Conservation (phyloP, 2,329 filamentous ascomycete genomes). For the Nemania serpens region DNA sequence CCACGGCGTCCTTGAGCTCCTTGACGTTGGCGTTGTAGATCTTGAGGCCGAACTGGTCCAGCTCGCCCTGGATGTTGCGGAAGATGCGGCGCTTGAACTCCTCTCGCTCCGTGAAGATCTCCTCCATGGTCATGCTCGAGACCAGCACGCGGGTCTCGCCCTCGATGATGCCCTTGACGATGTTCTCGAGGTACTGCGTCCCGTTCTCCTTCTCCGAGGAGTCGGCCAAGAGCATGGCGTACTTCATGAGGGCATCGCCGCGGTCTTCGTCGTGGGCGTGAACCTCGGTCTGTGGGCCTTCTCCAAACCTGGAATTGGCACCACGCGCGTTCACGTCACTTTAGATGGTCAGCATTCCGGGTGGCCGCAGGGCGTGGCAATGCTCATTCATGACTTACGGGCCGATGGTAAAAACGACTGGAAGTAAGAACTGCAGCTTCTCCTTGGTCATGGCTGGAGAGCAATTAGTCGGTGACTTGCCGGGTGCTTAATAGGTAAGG, state of each 20-base stretch:
- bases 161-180: slow-evolving; percentile 89
- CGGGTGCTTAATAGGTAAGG: background rate
- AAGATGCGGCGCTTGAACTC: slow-evolving; percentile 78
- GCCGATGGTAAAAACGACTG: slow-evolving; percentile 85
- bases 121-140: slow-evolving; percentile 90
- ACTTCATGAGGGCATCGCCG: slow-evolving; percentile 74
- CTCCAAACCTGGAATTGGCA: slow-evolving; percentile 45
- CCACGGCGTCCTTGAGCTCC: slow-evolving; percentile 81
- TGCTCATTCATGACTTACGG: slow-evolving; percentile 49
- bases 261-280: slow-evolving; percentile 50
- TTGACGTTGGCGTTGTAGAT: slow-evolving; percentile 80
- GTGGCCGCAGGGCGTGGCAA: background rate
- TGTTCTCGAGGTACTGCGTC: slow-evolving; percentile 73
- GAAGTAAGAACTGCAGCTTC: slow-evolving; percentile 81
- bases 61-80: slow-evolving; percentile 76
- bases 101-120: slow-evolving; percentile 79
- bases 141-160: slow-evolving; percentile 85
- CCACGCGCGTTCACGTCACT: slow-evolving; percentile 65
- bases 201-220: slow-evolving; percentile 48
- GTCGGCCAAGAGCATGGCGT: slow-evolving; percentile 78
- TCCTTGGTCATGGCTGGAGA: slow-evolving; percentile 78
- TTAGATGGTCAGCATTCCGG: slow-evolving; percentile 10
- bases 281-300: background rate
- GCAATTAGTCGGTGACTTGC: slow-evolving; percentile 9
- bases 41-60: slow-evolving; percentile 78